phyloP scores from a whole-genome alignment of 2,329 filamentous ascomycete species.

The Cryphonectria radicalis region DNA sequence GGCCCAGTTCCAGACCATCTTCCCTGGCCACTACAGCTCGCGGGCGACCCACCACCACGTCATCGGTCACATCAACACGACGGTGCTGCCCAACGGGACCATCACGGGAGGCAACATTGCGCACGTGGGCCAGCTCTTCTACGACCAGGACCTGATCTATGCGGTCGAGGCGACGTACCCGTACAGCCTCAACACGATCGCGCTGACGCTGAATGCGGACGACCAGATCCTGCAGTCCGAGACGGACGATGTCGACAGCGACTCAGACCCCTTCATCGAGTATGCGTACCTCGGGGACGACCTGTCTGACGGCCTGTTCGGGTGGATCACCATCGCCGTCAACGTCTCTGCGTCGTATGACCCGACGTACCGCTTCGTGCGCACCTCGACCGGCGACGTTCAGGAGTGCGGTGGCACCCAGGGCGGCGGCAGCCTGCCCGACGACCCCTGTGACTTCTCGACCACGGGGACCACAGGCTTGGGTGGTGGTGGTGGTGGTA shows the following conservation, averaged over 20 bases:
- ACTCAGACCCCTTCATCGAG: slow-evolving; percentile 53
- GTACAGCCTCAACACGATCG: slow-evolving; percentile 45
- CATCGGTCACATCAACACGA: slow-evolving; percentile 42
- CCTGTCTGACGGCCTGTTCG: slow-evolving; percentile 52
- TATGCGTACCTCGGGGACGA: slow-evolving; percentile 60
- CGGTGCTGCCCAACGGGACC: slow-evolving; percentile 42
- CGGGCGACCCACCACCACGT: slow-evolving; percentile 50
- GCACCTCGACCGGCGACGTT: slow-evolving; percentile 7
- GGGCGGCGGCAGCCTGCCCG: background rate
- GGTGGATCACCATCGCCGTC: slow-evolving; percentile 56
- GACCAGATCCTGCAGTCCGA: slow-evolving; percentile 45
- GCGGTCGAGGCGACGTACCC: slow-evolving; percentile 53
- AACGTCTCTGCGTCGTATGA: slow-evolving; percentile 41
- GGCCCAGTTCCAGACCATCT: slow-evolving; percentile 51
- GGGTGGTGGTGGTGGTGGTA: background rate
- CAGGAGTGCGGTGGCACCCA: background rate
- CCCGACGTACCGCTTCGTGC: slow-evolving; percentile 16
- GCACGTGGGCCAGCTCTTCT: slow-evolving; percentile 65
- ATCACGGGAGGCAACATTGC: slow-evolving; percentile 50
- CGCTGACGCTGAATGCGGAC: slow-evolving; percentile 51
- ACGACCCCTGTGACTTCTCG: background rate
- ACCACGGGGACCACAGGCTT: background rate
- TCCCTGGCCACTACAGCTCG: slow-evolving; percentile 49
- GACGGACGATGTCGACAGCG: slow-evolving; percentile 37
- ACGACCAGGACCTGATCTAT: slow-evolving; percentile 58